Base-by-base conservation (phyloP, 768 basidiomycete genomes). In the Boletus tomentosulus region DNA sequence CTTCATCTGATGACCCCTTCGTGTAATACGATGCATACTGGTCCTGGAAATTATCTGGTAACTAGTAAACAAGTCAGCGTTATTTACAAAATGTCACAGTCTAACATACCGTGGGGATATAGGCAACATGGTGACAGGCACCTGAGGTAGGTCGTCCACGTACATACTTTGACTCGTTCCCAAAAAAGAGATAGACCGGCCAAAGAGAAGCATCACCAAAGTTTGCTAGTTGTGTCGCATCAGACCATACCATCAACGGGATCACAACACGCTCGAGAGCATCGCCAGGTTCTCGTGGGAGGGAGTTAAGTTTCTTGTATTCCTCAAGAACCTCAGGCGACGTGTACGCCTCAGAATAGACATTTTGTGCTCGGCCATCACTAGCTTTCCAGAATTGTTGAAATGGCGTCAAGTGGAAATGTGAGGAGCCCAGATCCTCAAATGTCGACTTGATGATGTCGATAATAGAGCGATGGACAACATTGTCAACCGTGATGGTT, bases 391-490 rank as follows among this genome's bases (percentile, higher is more conserved):
- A 67, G 27, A 48, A 65, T 5, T 57, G 57, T 31, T 60, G 57
- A 46, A 64, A 71, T 3, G 65, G 66, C 0, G 57, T 50, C n/a
- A 56, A 57, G 41, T 71, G 67, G 37, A 66, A n/a, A 10, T 9
- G 3, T 4, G 46, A 13, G 6, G 38, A 39, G 16, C 8, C 19
- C n/a, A n/a, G n/a, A 39, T 16, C 38, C 16, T 22, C 1, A 6
- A 39, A 16, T 8, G n/a, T 13, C 15, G 38, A n/a, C 16, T 19
- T n/a, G 19, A 39, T 13, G 15, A 39, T 19, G 19, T 39, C n/a
- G 19, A 39, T 1, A 13, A 39, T 39, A 16, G 38, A 39, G 38
- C 7, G 6, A 15, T 30, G 44, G 5, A 30, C 30, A 31, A 46
- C 30, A 9, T 30, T n/a, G 6, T 30, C 16, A 15, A 35, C 9